Evolutionary conservation across 106 monocot genomes (phyloP).

Genomic region (Dioscorea alata): DNA sequence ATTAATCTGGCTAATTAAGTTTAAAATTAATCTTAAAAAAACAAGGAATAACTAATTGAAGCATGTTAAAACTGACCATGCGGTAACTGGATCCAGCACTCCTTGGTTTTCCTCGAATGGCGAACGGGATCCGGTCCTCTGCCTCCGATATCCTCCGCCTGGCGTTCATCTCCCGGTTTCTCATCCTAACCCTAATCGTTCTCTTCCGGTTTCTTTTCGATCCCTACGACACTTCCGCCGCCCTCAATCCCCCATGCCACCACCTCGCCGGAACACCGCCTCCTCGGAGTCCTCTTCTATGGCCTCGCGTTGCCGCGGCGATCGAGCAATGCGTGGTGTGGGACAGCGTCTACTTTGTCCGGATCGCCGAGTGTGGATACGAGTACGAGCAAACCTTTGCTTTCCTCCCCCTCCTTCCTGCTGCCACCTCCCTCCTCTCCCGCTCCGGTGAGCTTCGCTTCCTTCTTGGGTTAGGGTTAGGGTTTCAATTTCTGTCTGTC

Average conservation of each 20-base stretch:
- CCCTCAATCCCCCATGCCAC: conserved; percentile 76
- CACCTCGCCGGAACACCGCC: conserved; percentile 3
- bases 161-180: conserved; percentile 56
- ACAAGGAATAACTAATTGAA: too few species aligned
- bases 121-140: not conserved
- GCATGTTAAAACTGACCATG: too few species aligned
- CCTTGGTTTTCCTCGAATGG: not conserved
- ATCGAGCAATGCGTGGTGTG: conserved; percentile 75
- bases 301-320: conserved; percentile 38
- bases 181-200: conserved; percentile 48
- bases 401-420: conserved; percentile 79
- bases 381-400: conserved; percentile 97
- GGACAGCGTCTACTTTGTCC: conserved; percentile 86
- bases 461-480: not conserved
- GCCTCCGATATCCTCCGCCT: conserved; percentile 20
- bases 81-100: too few species aligned
- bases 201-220: conserved; percentile 48
- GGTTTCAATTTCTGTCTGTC: not conserved
- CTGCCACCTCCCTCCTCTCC: conserved; percentile 37
- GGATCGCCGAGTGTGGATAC: conserved; percentile 92
- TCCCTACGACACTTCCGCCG: conserved; percentile 94
- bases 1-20: too few species aligned
- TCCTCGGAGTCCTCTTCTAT: conserved; percentile 11
- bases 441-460: conserved; percentile 40
- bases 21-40: too few species aligned